Evolutionary conservation across 2,329 filamentous ascomycete genomes (phyloP).

Genomic region (Arthrobotrys musiformis): DNA sequence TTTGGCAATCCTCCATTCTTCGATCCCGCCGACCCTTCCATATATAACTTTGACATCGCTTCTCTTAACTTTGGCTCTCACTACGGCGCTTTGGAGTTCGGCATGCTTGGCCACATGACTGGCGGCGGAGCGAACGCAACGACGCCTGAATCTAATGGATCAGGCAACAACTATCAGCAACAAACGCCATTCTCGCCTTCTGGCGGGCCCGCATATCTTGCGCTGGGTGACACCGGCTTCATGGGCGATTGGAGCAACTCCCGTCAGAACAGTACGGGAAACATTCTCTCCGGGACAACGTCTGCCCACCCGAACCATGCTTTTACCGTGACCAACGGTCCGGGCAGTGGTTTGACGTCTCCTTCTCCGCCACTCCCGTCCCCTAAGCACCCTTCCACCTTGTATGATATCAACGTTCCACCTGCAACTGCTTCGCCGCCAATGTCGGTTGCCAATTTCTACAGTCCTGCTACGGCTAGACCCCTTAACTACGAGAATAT

Average conservation of each 20-base stretch:
- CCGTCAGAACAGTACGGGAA: slow-evolving; percentile 48
- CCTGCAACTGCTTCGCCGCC: slow-evolving; percentile 58
- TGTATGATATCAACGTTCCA: slow-evolving; percentile 51
- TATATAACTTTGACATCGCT: slow-evolving; percentile 96
- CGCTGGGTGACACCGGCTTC: slow-evolving; percentile 46
- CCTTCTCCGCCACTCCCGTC: slow-evolving; percentile 49
- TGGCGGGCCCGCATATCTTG: slow-evolving; percentile 46
- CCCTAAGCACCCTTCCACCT: slow-evolving; percentile 41
- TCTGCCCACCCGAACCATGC: slow-evolving; percentile 44
- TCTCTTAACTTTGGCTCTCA: slow-evolving; percentile 95
- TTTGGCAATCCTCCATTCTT: slow-evolving; percentile 73
- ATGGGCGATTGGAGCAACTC: slow-evolving; percentile 50
- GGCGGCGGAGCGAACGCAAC: slow-evolving; percentile 85
- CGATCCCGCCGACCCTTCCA: slow-evolving; percentile 87
- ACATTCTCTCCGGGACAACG: slow-evolving; percentile 35
- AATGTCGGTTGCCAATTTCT: slow-evolving; percentile 57
- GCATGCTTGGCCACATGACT: slow-evolving; percentile 95
- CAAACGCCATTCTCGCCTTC: slow-evolving; percentile 51
- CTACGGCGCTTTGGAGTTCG: slow-evolving; percentile 94
- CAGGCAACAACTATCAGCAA: slow-evolving; percentile 57
- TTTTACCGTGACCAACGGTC: slow-evolving; percentile 51
- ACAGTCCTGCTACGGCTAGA: slow-evolving; percentile 41
- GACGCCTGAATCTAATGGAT: slow-evolving; percentile 70
- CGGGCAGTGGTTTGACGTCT: slow-evolving; percentile 51
- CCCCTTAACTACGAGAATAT: slow-evolving; percentile 55